Conservation (phyloP, 2,329 filamentous ascomycete species). For the Thermomyces lanuginosus region DNA sequence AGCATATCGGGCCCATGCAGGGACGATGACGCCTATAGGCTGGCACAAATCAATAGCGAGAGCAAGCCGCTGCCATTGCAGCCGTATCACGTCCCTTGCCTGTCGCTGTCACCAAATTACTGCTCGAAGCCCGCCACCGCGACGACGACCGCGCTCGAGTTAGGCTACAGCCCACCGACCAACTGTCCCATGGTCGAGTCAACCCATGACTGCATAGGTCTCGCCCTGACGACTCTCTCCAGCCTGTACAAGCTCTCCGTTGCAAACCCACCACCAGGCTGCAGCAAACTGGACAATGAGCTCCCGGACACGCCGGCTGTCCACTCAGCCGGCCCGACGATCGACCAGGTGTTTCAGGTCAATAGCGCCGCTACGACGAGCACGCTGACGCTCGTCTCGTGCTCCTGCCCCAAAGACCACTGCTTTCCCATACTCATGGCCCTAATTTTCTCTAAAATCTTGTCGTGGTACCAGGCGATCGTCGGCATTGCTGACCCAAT, state of each 20-base stretch:
- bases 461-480: constrained; percentile 7
- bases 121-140: constrained; percentile 4
- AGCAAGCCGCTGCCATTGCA: too few species aligned
- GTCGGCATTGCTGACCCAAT: constrained; percentile 1
- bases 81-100: too few species aligned
- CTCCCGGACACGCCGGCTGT: too few species aligned
- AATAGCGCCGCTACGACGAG: constrained; percentile 7
- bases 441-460: constrained; percentile 6
- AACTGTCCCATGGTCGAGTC: not conserved
- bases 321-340: constrained; percentile 5
- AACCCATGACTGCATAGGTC: constrained; percentile 6
- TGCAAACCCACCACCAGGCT: not conserved
- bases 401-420: constrained; percentile 7
- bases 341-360: constrained; percentile 7
- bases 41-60: too few species aligned
- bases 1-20: too few species aligned
- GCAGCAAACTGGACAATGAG: constrained; percentile 5
- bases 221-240: constrained; percentile 5
- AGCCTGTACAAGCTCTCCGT: constrained; percentile 6
- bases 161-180: not conserved
- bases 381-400: constrained; percentile 5
- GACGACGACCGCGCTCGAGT: constrained; percentile 3
- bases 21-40: too few species aligned
- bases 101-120: too few species aligned
- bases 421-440: constrained; percentile 7